phyloP scores from a whole-genome alignment of 2,329 filamentous ascomycete species.

The Colletotrichum chlorophyti region DNA sequence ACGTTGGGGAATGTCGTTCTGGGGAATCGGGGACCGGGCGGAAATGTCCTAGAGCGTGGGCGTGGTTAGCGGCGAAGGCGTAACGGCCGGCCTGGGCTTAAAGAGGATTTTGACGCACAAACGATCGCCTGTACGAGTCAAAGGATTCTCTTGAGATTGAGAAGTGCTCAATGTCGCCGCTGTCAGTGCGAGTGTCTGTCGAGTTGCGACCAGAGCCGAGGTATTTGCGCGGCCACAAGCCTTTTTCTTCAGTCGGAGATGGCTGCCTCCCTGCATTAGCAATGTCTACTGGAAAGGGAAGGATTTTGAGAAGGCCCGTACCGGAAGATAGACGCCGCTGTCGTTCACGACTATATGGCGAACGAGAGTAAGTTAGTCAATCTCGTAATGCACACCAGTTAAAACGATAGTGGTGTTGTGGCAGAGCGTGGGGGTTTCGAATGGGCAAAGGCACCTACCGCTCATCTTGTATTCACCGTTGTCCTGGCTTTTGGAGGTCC shows the following conservation, averaged over 20 bases:
- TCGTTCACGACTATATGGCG: slow-evolving; percentile 82
- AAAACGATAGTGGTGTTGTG: slow-evolving; percentile 18
- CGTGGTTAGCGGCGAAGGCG: slow-evolving; percentile 1
- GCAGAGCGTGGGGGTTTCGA: slow-evolving; percentile 18
- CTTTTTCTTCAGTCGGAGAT: slow-evolving; percentile 86
- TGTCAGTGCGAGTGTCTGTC: slow-evolving; percentile 60
- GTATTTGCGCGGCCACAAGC: slow-evolving; percentile 72
- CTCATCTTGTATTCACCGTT: slow-evolving; percentile 81
- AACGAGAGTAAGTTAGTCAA: slow-evolving; percentile 34
- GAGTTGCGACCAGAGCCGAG: slow-evolving; percentile 57
- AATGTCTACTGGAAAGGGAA: slow-evolving; percentile 29
- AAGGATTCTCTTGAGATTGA: slow-evolving; percentile 96
- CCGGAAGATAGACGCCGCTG: slow-evolving; percentile 91
- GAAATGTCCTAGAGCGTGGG: slow-evolving; percentile 76
- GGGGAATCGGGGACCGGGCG: slow-evolving; percentile 78
- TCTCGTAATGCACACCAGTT: slow-evolving; percentile 31
- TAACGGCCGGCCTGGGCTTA: neutral
- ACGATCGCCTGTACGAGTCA: slow-evolving; percentile 93
- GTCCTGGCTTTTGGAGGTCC: slow-evolving; percentile 66
- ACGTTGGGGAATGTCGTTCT: slow-evolving; percentile 67
- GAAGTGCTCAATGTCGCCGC: slow-evolving; percentile 89
- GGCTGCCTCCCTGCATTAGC: slow-evolving; percentile 59
- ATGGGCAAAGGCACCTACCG: slow-evolving; percentile 58
- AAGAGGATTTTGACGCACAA: slow-evolving; percentile 68
- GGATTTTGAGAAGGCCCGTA: slow-evolving; percentile 50